phyloP scores from a whole-genome alignment of 495 filamentous ascomycete genomes.

The Aspergillus panamensis region DNA sequence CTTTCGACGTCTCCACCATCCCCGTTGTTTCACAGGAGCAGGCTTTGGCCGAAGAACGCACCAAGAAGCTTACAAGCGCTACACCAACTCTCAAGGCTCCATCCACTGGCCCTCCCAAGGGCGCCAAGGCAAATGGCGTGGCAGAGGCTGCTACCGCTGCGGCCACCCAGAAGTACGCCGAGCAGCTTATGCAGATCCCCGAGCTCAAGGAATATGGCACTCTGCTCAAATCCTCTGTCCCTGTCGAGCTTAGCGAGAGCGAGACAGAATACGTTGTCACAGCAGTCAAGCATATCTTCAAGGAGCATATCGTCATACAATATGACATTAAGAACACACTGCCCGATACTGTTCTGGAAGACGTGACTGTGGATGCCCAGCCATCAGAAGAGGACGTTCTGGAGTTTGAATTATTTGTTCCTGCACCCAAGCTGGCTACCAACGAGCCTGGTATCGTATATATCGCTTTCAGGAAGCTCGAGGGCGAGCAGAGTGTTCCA shows the following conservation, averaged over 20 bases:
- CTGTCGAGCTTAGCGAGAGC: constrained; percentile 89
- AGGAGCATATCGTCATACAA: constrained; percentile 92
- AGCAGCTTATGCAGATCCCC: constrained; percentile 81
- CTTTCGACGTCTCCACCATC: constrained; percentile 87
- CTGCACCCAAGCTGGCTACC: constrained; percentile 71
- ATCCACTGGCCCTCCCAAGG: constrained; percentile 75
- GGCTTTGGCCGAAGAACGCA: constrained; percentile 93
- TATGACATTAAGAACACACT: constrained; percentile 99
- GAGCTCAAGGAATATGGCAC: constrained; percentile 85
- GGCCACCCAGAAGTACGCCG: constrained; percentile 78
- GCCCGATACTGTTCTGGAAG: constrained; percentile 80
- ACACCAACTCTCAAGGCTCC: constrained; percentile 95
- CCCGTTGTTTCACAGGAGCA: constrained; percentile 96
- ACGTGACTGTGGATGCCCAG: constrained; percentile 83
- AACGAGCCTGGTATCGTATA: constrained; percentile 90
- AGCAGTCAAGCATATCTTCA: constrained; percentile 95
- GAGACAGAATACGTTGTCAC: constrained; percentile 97
- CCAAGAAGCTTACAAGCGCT: constrained; percentile 88
- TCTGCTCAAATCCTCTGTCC: constrained; percentile 81
- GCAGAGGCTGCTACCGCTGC: constrained; percentile 75
- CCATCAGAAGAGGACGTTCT: constrained; percentile 74
- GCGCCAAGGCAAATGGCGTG: constrained; percentile 54
- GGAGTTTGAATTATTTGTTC: constrained; percentile 92
- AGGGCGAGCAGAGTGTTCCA: constrained; percentile 64
- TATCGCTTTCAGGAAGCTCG: constrained; percentile 84